These are phyloP conservation scores for Exophiala mesophila DNA, from an alignment of 2,329 filamentous ascomycete genomes.

Conservation along the genomic window DNA sequence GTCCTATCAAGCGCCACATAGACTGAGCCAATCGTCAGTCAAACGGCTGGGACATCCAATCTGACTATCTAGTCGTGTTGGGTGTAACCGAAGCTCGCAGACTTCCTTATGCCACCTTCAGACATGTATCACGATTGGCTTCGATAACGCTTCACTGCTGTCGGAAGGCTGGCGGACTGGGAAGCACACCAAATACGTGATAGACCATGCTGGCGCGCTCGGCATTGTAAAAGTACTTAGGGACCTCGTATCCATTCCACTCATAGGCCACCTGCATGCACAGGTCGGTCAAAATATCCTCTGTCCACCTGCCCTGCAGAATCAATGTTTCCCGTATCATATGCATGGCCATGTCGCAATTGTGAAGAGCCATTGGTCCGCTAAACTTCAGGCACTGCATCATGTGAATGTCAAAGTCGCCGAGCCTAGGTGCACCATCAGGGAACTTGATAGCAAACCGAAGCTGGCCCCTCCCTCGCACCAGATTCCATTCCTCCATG, in stretches of 20 bases:
- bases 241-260: slow-evolving; percentile 18
- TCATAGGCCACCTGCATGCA: slow-evolving; percentile 20
- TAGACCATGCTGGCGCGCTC: slow-evolving; percentile 11
- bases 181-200: background rate
- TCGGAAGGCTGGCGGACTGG: background rate
- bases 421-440: slow-evolving; percentile 2
- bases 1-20: no score
- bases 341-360: slow-evolving; percentile 11
- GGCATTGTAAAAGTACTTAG: slow-evolving; percentile 15
- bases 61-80: no score
- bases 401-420: slow-evolving; percentile 13
- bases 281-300: slow-evolving; percentile 11
- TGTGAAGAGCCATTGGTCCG: slow-evolving; percentile 3
- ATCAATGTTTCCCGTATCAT: slow-evolving; percentile 16
- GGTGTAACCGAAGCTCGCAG: no score
- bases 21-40: no score
- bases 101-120: no score
- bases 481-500: slow-evolving; percentile 12
- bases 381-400: slow-evolving; percentile 10
- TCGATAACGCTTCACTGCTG: background rate
- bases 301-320: slow-evolving; percentile 14
- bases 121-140: no score
- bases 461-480: slow-evolving; percentile 15
- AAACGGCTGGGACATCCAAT: no score
- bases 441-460: slow-evolving; percentile 9